A percentile compares a stretch with the other conserved stretches of the same genome.
Conservation (phyloP, 495 filamentous ascomycete species). For the Halenospora varia region DNA sequence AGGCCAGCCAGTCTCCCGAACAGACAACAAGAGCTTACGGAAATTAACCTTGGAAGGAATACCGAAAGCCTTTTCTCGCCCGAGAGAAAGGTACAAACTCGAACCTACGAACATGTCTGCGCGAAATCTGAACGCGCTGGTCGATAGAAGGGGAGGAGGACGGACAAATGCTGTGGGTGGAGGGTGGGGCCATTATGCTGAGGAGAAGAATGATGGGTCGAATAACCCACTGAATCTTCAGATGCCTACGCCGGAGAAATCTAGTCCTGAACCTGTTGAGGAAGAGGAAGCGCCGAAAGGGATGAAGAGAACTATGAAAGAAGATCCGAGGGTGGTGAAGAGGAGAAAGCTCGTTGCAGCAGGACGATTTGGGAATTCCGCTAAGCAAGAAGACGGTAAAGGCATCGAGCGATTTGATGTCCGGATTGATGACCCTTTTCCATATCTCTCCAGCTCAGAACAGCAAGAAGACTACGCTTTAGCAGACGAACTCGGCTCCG, state of each 20-base stretch:
- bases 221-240: constrained; percentile 25
- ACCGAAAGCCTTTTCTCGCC: constrained; percentile 70
- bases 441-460: constrained; percentile 16
- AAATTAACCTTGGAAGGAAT: constrained; percentile 69
- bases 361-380: constrained; percentile 52
- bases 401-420: constrained; percentile 60
- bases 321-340: constrained; percentile 35
- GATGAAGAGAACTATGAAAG: constrained; percentile 23
- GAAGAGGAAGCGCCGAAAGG: constrained; percentile 20
- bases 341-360: constrained; percentile 42
- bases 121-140: constrained; percentile 60
- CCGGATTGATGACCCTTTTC: constrained; percentile 51
- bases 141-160: constrained; percentile 60
- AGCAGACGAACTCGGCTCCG: constrained; percentile 30
- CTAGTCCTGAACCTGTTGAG: constrained; percentile 30
- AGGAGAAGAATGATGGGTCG: constrained; percentile 37
- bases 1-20: constrained; percentile 33
- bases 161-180: constrained; percentile 65
- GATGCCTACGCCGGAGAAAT: constrained; percentile 19
- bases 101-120: constrained; percentile 62
- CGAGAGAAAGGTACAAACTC: constrained; percentile 62
- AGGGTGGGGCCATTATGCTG: constrained; percentile 74
- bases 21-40: constrained; percentile 59
- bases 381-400: constrained; percentile 45
- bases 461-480: constrained; percentile 23